These are phyloP conservation scores for Pinus taeda DNA, from an alignment of 75 land plant genomes.

Conservation along the genomic window DNA sequence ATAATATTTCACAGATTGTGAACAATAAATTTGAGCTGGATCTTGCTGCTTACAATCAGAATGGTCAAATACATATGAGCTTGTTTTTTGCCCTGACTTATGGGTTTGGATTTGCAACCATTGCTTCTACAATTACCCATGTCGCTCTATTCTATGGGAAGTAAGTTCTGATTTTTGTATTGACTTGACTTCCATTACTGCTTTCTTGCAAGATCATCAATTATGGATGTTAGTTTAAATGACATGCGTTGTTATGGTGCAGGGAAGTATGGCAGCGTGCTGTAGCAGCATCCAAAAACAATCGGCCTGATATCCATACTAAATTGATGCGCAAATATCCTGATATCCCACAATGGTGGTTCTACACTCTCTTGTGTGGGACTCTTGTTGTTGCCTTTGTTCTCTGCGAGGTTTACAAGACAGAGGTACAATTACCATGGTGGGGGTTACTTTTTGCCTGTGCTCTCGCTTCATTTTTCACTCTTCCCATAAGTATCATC, in stretches of 20 bases:
- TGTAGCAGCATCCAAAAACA: constrained; percentile 11
- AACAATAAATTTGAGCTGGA: constrained; percentile 67
- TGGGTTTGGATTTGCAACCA: constrained; percentile 69
- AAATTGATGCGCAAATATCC: constrained; percentile 64
- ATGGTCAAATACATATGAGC: constrained; percentile 61
- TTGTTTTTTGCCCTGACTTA: constrained; percentile 70
- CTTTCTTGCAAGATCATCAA: constrained; percentile 57
- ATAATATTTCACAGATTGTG: constrained; percentile 56
- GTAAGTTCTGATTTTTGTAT: constrained; percentile 51
- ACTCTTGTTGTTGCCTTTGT: constrained; percentile 47
- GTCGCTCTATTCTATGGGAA: constrained; percentile 70
- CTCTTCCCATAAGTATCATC: constrained; percentile 89
- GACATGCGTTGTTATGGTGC: neutral
- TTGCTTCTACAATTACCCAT: constrained; percentile 70
- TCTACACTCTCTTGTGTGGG: constrained; percentile 33
- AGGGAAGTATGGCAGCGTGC: constrained; percentile 61
- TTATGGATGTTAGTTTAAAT: neutral
- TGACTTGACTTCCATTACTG: constrained; percentile 53
- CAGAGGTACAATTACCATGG: constrained; percentile 49
- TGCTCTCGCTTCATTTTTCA: constrained; percentile 68
- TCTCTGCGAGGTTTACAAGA: constrained; percentile 46
- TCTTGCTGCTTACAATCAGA: constrained; percentile 29
- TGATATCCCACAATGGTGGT: constrained; percentile 93
- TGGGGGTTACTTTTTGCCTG: constrained; percentile 62
- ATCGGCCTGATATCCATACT: constrained; percentile 62